phyloP scores from a whole-genome alignment of 108 stramenopile species.

The Fragilariopsis cylindrus region DNA sequence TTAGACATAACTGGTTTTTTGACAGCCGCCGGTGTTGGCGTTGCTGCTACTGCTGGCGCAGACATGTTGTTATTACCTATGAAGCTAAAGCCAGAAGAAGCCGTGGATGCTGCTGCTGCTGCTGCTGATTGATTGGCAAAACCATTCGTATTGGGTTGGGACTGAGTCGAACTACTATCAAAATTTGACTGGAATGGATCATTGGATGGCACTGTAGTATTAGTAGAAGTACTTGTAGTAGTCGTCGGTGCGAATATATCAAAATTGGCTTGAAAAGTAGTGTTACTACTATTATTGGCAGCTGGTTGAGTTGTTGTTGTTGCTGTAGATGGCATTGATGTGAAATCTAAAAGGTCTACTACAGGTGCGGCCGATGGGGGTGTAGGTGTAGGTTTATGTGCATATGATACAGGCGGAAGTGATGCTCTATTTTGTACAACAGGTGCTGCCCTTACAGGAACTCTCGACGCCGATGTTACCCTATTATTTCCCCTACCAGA shows the following conservation, averaged over 20 bases:
- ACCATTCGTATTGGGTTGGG: no score
- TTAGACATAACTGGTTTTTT: conserved; percentile 49
- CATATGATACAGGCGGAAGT: background rate
- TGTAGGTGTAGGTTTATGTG: conserved; percentile 7
- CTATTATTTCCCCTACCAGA: no score
- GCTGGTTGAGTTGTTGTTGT: background rate
- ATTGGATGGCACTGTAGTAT: conserved; percentile 1
- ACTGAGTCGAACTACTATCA: background rate
- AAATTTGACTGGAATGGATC: conserved; percentile 20
- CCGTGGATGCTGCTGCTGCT: conserved; percentile 9
- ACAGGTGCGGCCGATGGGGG: conserved; percentile 35
- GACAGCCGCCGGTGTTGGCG: conserved; percentile 12
- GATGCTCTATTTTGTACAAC: background rate
- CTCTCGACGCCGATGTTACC: background rate
- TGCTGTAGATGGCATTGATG: background rate
- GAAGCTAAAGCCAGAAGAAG: conserved; percentile 26
- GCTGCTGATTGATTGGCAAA: conserved; percentile 1
- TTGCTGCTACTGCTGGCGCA: conserved; percentile 13
- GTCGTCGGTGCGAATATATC: conserved; percentile 20
- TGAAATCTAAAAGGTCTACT: conserved; percentile 66
- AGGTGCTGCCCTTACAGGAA: background rate
- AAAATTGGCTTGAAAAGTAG: conserved; percentile 29
- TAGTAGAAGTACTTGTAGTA: conserved; percentile 7
- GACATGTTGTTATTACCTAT: conserved; percentile 12
- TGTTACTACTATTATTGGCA: background rate